phyloP scores from a whole-genome alignment of 2,329 filamentous ascomycete genomes.

The Aphanoascus verrucosus region DNA sequence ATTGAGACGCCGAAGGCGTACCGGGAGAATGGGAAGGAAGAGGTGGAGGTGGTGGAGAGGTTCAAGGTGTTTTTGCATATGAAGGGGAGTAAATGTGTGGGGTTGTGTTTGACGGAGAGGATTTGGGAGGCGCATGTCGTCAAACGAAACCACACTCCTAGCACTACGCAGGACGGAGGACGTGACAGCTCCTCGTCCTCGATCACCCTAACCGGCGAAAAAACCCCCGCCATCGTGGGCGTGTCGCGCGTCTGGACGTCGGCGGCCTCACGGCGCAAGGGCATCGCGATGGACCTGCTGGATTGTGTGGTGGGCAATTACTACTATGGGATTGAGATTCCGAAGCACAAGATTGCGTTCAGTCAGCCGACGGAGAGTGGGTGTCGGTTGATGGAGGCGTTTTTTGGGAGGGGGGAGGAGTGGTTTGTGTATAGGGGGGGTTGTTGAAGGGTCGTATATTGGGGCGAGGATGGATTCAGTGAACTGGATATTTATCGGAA shows the following conservation, averaged over 20 bases:
- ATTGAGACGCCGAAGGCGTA: constrained; percentile 32
- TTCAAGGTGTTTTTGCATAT: constrained; percentile 55
- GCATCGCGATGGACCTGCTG: constrained; percentile 48
- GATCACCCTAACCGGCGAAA: constrained; percentile 36
- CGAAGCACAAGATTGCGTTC: constrained; percentile 50
- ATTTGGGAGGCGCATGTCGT: constrained; percentile 49
- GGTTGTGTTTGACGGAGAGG: constrained; percentile 50
- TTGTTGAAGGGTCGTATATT: constrained; percentile 13
- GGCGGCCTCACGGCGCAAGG: constrained; percentile 44
- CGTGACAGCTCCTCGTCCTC: constrained; percentile 34
- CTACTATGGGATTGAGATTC: constrained; percentile 45
- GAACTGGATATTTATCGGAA: neutral
- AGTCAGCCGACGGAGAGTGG: constrained; percentile 57
- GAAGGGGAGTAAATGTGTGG: constrained; percentile 51
- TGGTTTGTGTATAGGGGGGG: constrained; percentile 51
- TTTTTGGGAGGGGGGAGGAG: constrained; percentile 45
- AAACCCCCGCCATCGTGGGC: constrained; percentile 44
- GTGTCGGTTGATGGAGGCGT: constrained; percentile 46
- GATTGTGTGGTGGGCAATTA: constrained; percentile 47
- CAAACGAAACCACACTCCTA: constrained; percentile 19
- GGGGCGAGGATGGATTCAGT: neutral
- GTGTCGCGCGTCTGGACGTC: constrained; percentile 58
- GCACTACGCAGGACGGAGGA: constrained; percentile 12
- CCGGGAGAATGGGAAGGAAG: constrained; percentile 25
- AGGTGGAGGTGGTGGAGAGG: constrained; percentile 38